Conservation (phyloP, 805 yeast genomes). For the Torulaspora delbrueckii region DNA sequence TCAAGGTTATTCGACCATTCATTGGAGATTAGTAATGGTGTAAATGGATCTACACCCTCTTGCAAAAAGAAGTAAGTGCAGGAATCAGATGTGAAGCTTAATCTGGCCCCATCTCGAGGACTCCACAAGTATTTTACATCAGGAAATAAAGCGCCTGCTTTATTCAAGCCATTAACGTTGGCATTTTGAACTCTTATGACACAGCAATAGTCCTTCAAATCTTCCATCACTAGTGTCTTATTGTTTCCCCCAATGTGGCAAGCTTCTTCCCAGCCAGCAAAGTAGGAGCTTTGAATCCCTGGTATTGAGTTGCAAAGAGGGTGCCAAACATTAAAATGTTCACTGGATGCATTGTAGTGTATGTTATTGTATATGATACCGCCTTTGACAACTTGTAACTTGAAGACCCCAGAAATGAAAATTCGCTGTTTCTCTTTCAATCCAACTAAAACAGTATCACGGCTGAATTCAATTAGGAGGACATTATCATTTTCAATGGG, state of each 20-base stretch:
- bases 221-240: conserved; percentile 6
- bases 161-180: conserved; percentile 12
- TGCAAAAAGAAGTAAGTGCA: conserved; percentile 16
- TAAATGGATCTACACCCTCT: conserved; percentile 11
- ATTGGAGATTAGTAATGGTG: conserved; percentile 16
- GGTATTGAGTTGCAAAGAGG: conserved; percentile 31
- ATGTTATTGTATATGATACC: conserved; percentile 31
- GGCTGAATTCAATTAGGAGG: conserved; percentile 8
- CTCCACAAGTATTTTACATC: conserved; percentile 26
- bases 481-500: conserved; percentile 16
- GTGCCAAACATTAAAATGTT: conserved; percentile 24
- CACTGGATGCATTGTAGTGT: conserved; percentile 30
- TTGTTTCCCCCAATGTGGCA: conserved; percentile 10
- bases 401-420: conserved; percentile 27
- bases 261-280: conserved; percentile 33
- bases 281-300: conserved; percentile 26
- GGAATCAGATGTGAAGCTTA: conserved; percentile 4
- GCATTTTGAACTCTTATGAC: conserved; percentile 21
- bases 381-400: conserved; percentile 31
- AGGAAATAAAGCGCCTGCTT: conserved; percentile 15
- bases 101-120: conserved; percentile 6
- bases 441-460: conserved; percentile 19
- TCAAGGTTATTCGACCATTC: conserved; percentile 26
- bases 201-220: conserved; percentile 22
- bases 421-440: conserved; percentile 24